Evolutionary conservation across 1,139 yeast genomes (phyloP), one percentile per base, ranked within the genome.

Genomic region (Debaryomyces sp.): DNA sequence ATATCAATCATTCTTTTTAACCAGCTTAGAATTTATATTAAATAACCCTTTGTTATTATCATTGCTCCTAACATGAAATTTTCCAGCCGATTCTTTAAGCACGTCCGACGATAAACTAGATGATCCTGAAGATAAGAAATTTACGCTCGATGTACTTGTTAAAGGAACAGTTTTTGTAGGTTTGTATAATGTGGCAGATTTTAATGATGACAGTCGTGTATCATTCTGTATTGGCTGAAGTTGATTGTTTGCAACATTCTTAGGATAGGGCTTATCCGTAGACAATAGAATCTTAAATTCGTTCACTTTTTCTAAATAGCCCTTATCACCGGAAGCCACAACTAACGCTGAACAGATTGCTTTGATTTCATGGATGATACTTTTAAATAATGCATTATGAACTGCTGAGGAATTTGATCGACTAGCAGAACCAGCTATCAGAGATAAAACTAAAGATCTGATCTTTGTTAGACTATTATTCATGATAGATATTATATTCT

Each of bases 261-360:
- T 30, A 32, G 24, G 5, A 10, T 39, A 23, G 6, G n/a, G 21
- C n/a, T 17, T 38, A 17, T 10, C 10, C 8, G 41, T 12, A 15
- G 5, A n/a, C 10, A 41, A 22, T n/a, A 41, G n/a, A 22, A 3
- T 5, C 9, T 13, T 18, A 21, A 41, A 21, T 13, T 22, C 35
- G 6, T 18, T 22, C 2, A 41, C 21, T 18, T 29, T 30, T 18
- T 41, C 39, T 41, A 41, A 23, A 23, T 45, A 24, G 9, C 37
- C 22, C 9, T 40, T 39, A 23, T 47, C 52, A 6, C 42, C 47
- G 2, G 54, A 51, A 1, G 63, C 51, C 45, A 67, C 50, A 2
- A 24, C 42, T 32, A 65, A 42, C 4, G 67, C 70, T 27, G 59
- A 49, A 9, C 54, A 40, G 6, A 69, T 50, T 1, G 71, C 66